Evolutionary conservation across 768 basidiomycete genomes (phyloP).

Genomic region (Tylopilus sp.): DNA sequence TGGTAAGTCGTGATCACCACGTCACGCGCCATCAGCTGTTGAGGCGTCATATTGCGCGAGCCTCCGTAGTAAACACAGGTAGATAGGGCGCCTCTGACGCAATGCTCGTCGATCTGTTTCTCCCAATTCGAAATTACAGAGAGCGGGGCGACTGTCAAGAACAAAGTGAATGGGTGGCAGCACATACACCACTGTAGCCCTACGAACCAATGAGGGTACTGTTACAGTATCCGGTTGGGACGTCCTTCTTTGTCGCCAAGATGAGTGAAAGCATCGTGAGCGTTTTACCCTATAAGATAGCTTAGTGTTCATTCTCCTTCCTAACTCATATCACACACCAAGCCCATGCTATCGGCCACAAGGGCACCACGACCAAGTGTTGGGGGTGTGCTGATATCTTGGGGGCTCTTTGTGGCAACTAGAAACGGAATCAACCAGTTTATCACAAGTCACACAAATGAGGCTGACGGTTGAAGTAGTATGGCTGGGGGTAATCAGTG

Average conservation of each 20-base stretch:
- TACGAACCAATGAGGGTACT: constrained; percentile 75
- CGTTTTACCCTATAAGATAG: constrained; percentile 72
- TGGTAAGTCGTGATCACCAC: constrained; percentile 85
- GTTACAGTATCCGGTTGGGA: constrained; percentile 52
- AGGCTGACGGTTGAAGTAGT: constrained; percentile 65
- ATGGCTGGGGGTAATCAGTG: constrained; percentile 35
- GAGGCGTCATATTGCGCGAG: constrained; percentile 54
- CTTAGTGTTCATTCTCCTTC: constrained; percentile 1
- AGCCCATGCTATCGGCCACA: constrained; percentile 87
- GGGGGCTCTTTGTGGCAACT: constrained; percentile 84
- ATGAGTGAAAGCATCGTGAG: constrained; percentile 83
- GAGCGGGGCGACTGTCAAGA: constrained; percentile 64
- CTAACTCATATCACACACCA: constrained; percentile 32
- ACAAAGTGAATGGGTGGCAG: neutral
- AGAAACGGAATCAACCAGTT: constrained; percentile 2
- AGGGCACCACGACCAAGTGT: constrained; percentile 79
- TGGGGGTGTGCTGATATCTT: constrained; percentile 49
- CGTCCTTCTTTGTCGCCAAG: constrained; percentile 69
- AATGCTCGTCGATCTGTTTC: constrained; percentile 77
- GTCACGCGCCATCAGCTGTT: constrained; percentile 64
- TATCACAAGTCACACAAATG: neutral
- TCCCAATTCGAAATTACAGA: constrained; percentile 89
- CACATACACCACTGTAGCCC: neutral
- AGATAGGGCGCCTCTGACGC: constrained; percentile 47
- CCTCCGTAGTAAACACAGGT: constrained; percentile 70